Percentiles rank a stretch among this genome's conserved stretches.
phyloP scores from a whole-genome alignment of 148 eudicot species.

The Gaultheria prostrata region DNA sequence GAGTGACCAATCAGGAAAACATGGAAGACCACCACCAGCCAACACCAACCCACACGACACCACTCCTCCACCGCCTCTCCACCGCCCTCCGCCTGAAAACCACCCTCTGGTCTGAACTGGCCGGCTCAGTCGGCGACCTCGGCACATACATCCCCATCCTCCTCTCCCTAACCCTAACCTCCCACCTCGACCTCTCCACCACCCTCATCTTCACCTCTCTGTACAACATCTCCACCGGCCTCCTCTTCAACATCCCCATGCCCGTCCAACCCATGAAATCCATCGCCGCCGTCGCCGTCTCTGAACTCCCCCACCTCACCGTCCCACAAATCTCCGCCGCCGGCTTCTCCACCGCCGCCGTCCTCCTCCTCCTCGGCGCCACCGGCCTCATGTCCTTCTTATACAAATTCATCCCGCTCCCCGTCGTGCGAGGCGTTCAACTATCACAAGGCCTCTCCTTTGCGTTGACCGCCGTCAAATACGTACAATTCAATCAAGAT shows the following conservation, averaged over 20 bases:
- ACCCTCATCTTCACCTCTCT: conserved; percentile 55
- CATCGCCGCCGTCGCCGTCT: conserved; percentile 56
- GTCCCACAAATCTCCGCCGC: conserved; percentile 48
- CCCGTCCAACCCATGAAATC: conserved; percentile 72
- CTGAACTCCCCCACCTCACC: conserved; percentile 40
- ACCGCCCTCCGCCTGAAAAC: conserved; percentile 36
- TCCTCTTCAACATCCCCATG: conserved; percentile 51
- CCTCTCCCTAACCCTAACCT: conserved; percentile 46
- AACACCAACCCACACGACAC: neutral
- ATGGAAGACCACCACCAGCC: conserved; percentile 6
- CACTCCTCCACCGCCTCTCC: conserved; percentile 14
- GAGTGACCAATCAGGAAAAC: neutral
- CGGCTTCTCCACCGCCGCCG: conserved; percentile 44
- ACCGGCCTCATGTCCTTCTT: conserved; percentile 52
- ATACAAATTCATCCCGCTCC: conserved; percentile 46
- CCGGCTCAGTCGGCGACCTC: conserved; percentile 56
- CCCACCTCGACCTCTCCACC: conserved; percentile 49
- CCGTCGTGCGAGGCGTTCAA: conserved; percentile 64
- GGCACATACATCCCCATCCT: conserved; percentile 67
- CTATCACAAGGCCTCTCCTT: conserved; percentile 58
- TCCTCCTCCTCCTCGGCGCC: conserved; percentile 45
- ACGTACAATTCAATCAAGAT: conserved; percentile 55
- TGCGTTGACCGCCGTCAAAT: conserved; percentile 58
- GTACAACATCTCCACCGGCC: conserved; percentile 47
- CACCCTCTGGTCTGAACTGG: conserved; percentile 39